Evolutionary conservation across 2,329 filamentous ascomycete species (phyloP).

Genomic region (Aspergillus intermedius): DNA sequence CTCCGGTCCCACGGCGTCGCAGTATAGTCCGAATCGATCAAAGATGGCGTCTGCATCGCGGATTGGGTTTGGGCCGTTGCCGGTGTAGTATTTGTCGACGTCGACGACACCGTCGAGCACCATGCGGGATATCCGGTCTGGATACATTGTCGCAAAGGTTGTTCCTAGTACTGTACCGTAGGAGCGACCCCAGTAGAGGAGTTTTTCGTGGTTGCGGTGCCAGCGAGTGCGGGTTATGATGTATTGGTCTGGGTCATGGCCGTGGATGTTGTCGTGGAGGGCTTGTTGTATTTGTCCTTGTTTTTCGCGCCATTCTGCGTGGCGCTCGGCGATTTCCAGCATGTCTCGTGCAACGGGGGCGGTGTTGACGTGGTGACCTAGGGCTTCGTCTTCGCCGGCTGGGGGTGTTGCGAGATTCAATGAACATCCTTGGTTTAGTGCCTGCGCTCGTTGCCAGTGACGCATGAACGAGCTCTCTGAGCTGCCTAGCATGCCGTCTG

Average conservation of each 20-base stretch:
- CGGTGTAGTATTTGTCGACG: conserved; percentile 28
- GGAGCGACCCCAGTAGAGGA: conserved; percentile 39
- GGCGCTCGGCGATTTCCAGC: conserved; percentile 32
- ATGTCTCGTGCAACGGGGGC: conserved; percentile 29
- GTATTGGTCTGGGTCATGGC: conserved; percentile 12
- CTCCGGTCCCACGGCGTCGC: conserved; percentile 19
- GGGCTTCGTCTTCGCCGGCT: conserved; percentile 14
- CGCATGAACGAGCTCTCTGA: conserved; percentile 20
- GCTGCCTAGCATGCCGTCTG: conserved; percentile 32
- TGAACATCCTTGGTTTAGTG: conserved; percentile 28
- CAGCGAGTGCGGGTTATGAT: conserved; percentile 25
- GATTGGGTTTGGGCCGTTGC: conserved; percentile 18
- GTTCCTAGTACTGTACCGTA: conserved; percentile 43
- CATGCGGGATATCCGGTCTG: conserved; percentile 28
- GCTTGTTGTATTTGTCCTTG: conserved; percentile 21
- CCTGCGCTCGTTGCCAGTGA: conserved; percentile 28
- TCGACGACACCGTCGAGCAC: conserved; percentile 35
- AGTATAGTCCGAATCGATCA: conserved; percentile 27
- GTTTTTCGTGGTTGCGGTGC: conserved; percentile 20
- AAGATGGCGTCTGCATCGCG: conserved; percentile 32
- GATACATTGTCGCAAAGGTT: conserved; percentile 43
- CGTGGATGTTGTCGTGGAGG: conserved; percentile 9
- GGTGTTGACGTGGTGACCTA: conserved; percentile 30
- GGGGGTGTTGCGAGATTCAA: conserved; percentile 13
- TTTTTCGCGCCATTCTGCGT: conserved; percentile 33